Base-by-base conservation (phyloP, 164 flowering plant species). In the Saururus chinensis region DNA sequence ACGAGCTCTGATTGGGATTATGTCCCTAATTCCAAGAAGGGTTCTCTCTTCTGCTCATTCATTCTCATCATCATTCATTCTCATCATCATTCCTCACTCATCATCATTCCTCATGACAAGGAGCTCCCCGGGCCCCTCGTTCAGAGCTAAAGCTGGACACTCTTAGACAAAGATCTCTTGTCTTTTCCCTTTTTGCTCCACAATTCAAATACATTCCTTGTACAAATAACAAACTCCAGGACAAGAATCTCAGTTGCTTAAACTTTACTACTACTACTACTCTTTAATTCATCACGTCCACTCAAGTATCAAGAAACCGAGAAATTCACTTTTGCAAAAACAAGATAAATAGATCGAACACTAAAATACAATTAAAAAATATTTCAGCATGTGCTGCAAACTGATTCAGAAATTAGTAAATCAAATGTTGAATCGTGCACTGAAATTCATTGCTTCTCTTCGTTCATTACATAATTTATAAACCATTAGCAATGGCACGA, bases 401-500 rank as follows among this genome's bases (percentile, higher is more conserved):
- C 6, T 30, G 37, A 30, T 30, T 30, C 37, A 30, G 6, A 30
- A 30, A 30, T 6, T 30, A 6, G 37, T 30, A 30, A 30, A 30
- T 30, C 6, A 30, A 2, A 30, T 2, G 37, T 2, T 2, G 2
- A 6, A 30, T 30, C 37, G 37, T 30, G 2, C 4, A 30, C 37
- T 30, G 6, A 30, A 6, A 30, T 30, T 30, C 6, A 6, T 2
- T 30, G 37, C 37, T 2, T 30, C 37, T 30, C 37, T 30, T 30
- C 4, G 17, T 45, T 25, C n/a, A 54, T 81, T 80, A 86, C 82
- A 82, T 63, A 55, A 82, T n/a, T n/a, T n/a, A 64, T 59, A 83
- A 76, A 40, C 89, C 88, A 60, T 64, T 86, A 22, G 85, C 86
- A 59, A 84, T 82, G 69, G 87, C 91, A 66, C 84, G 79, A 76